Percentiles rank a stretch among this genome's conserved stretches.
These are phyloP conservation scores for Hypsizygus ulmarius DNA, from an alignment of 1,284 basidiomycete species.

Conservation along the genomic window DNA sequence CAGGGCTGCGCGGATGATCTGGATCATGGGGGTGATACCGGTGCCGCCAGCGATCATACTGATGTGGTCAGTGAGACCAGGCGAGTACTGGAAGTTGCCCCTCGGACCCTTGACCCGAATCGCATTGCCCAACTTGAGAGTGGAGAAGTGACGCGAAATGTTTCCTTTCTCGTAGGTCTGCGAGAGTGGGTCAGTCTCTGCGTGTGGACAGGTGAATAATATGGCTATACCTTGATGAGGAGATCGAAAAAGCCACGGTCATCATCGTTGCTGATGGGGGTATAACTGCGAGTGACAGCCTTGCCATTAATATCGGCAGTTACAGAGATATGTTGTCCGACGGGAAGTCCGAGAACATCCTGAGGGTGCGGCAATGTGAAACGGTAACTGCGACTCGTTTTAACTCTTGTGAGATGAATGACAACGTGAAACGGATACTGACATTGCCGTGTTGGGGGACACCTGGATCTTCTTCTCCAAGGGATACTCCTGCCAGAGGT, in stretches of 20 bases:
- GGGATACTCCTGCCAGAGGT: constrained; percentile 79
- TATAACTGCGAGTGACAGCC: constrained; percentile 89
- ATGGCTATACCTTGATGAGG: constrained; percentile 79
- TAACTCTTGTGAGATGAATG: constrained; percentile 13
- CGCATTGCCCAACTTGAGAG: constrained; percentile 82
- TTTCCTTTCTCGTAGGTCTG: constrained; percentile 97
- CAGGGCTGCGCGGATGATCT: constrained; percentile 89
- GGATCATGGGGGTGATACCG: constrained; percentile 97
- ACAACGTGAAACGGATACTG: constrained; percentile 27
- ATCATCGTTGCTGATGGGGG: constrained; percentile 91
- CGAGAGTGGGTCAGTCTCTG: constrained; percentile 10
- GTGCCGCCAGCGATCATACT: constrained; percentile 98
- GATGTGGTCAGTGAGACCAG: constrained; percentile 69
- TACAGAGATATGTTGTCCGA: constrained; percentile 95
- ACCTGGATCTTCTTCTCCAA: constrained; percentile 81
- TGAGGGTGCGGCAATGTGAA: constrained; percentile 76
- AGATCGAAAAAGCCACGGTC: constrained; percentile 94
- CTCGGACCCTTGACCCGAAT: constrained; percentile 94
- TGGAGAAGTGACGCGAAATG: constrained; percentile 83
- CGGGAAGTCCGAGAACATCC: constrained; percentile 87
- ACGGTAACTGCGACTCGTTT: constrained; percentile 67
- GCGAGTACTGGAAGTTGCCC: constrained; percentile 84
- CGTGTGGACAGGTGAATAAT: constrained; percentile 3
- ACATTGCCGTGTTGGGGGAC: constrained; percentile 96
- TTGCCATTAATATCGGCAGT: constrained; percentile 91